Base-by-base conservation (phyloP, 176 grass and related monocot species). In the Puccinellia tenuiflora region DNA sequence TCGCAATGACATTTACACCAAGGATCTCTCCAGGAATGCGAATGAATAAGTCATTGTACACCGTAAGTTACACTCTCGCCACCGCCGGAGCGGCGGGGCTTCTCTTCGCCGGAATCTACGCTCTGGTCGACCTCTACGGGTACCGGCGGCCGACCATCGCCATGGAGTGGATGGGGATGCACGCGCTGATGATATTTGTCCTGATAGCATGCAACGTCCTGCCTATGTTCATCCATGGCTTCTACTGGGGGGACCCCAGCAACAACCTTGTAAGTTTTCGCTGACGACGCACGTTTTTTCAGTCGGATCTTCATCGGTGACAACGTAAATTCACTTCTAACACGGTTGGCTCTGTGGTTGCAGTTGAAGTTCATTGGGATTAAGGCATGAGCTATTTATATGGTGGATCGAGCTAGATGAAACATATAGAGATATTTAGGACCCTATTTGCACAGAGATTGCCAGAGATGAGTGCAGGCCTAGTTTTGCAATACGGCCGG, bases 1-100 rank as follows among this genome's bases (percentile, higher is more conserved):
- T 40, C 53, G 30, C 26, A 45, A 21, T 74, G 6, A n/a, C 24
- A 43, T n/a, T 81, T 75, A 74, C 31, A 10, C 25, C 57, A 16
- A 9, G 33, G 50, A 56, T 84, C 33, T 76, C 78, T 66, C 11
- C 76, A 99, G 97, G 93, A 84, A 75, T 99, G 71, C 86, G 9
- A 51, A 90, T 99, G 89, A 99, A 99, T 34, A 99, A 99, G 80
- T 82, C 97, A 42, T 26, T 99, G 60, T 99, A 99, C 83, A 90
- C 89, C 6, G 66, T 85, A 14, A 99, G 93, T 35, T 99, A 96
- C 74, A 92, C 97, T 16, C 83, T 89, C 12, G 86, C 84, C 61
- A 99, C 97, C 25, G 94, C 93, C 28, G 91, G 93, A 6, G 75
- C 75, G 1, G 93, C 89, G 14, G 97, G 97, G 6, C 81, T 96